phyloP scores from a whole-genome alignment of 2,329 filamentous ascomycete species.

The Leptosphaerulina australis region DNA sequence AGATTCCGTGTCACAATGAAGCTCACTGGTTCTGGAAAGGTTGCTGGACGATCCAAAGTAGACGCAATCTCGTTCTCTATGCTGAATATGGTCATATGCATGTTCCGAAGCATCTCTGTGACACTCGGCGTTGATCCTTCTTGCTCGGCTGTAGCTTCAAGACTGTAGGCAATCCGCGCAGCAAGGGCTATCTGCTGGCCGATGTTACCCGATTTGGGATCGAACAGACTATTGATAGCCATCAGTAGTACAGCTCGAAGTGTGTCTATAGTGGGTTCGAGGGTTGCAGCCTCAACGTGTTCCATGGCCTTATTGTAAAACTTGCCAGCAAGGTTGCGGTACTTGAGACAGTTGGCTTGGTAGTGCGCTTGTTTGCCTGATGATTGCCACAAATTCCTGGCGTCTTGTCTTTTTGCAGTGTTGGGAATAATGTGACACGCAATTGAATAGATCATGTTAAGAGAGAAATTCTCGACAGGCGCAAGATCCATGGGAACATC shows the following conservation, averaged over 20 bases:
- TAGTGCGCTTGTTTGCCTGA: conserved; percentile 38
- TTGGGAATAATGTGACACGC: conserved; percentile 42
- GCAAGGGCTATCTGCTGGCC: conserved; percentile 47
- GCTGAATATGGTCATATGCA: conserved; percentile 46
- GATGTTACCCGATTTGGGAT: conserved; percentile 44
- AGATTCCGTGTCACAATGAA: not conserved
- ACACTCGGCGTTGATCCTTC: conserved; percentile 36
- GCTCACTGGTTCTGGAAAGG: conserved; percentile 45
- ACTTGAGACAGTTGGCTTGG: conserved; percentile 39
- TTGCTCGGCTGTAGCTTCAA: conserved; percentile 35
- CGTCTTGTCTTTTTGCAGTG: conserved; percentile 29
- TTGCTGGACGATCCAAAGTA: conserved; percentile 42
- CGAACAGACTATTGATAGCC: conserved; percentile 45
- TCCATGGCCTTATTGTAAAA: conserved; percentile 42
- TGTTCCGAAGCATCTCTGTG: conserved; percentile 32
- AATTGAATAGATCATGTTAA: conserved; percentile 48
- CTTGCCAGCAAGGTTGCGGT: conserved; percentile 33
- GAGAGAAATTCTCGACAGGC: conserved; percentile 35
- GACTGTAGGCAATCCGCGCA: conserved; percentile 40
- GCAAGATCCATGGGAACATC: conserved; percentile 33
- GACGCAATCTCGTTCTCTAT: conserved; percentile 47
- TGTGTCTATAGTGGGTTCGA: conserved; percentile 41
- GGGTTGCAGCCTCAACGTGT: conserved; percentile 41
- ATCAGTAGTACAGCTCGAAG: conserved; percentile 43
- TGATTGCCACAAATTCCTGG: conserved; percentile 29